Evolutionary conservation across 2,329 filamentous ascomycete genomes (phyloP), one percentile per base, ranked within the genome.

Genomic region (Ciborinia camelliae): DNA sequence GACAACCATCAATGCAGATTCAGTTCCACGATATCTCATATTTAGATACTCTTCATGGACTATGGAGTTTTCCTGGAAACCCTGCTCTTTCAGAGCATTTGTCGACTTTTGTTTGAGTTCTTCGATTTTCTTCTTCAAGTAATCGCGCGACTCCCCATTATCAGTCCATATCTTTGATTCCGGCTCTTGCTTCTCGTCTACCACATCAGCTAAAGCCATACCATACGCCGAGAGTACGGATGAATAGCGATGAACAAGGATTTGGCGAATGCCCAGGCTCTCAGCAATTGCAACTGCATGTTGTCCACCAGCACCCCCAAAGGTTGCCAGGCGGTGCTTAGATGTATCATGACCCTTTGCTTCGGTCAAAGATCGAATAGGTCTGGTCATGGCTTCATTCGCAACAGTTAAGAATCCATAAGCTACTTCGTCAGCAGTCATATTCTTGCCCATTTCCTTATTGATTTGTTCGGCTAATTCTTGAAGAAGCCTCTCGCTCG

Each of bases 21-120:
- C 92, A 0, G 92, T 97, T 14, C 92, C 92, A 43, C 91, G 86
- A 73, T 97, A 97, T 65, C 93, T 83, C 88, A 97, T 92, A 75
- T 97, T 97, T 64, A 98, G 84, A 73, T 97, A 97, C 74, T 96
- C 90, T 75, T 97, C 92, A 72, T 94, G 96, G 0, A 87, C 82
- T 30, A 97, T 90, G 39, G 91, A 86, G 6, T 84, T 79, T 51
- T 90, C 85, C 1, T 82, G 80, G 73, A 97, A 97, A 0, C 92
- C 93, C 76, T 97, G 93, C 2, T 90, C 88, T 28, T 81, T 80
- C 5, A 97, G 79, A 0, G 86, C 85, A 23, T 81, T 79, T 0
- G 81, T 83, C 0, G 91, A 93, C 73, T 89, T 91, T n/a, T 84
- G 81, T 77, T 90, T 94, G 45, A 97, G 81, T 54, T 90, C 88